Conservation (phyloP, 768 basidiomycete species). For the Boletus bicolor region DNA sequence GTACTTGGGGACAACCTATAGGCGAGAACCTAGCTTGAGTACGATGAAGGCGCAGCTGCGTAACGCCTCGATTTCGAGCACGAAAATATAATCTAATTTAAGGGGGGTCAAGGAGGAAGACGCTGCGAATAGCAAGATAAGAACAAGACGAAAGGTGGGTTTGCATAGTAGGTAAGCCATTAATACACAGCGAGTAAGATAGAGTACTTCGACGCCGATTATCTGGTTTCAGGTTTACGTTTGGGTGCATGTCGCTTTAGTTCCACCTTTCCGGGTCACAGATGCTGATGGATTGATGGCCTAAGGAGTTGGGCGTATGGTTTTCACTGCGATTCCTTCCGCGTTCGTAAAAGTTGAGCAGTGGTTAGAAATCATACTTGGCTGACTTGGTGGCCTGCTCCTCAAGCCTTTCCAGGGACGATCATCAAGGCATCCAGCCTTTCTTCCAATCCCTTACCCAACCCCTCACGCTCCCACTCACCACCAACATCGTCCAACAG, state of each 20-base stretch:
- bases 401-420: constrained; percentile 26
- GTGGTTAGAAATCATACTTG: not conserved
- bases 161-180: constrained; percentile 25
- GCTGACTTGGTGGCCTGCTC: not conserved
- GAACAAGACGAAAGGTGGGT: constrained; percentile 1
- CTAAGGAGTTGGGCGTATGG: not conserved
- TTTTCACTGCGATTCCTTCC: constrained; percentile 2
- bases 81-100: not conserved
- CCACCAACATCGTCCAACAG: constrained; percentile 68
- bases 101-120: not conserved
- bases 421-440: constrained; percentile 61
- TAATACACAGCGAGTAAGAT: constrained; percentile 27
- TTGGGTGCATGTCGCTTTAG: constrained; percentile 1
- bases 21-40: not conserved
- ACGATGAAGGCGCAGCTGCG: not conserved
- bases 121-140: not conserved
- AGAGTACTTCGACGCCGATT: constrained; percentile 21
- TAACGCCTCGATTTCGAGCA: constrained; percentile 10
- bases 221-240: constrained; percentile 14
- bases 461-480: constrained; percentile 84
- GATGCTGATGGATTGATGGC: not conserved
- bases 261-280: constrained; percentile 1
- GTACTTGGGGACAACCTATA: not conserved
- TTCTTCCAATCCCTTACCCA: constrained; percentile 82
- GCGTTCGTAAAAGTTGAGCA: not conserved